Percentiles rank a stretch among this genome's conserved stretches.
Evolutionary conservation across 129 eudicot genomes (phyloP).

Genomic region (Smallanthus sonchifolius): DNA sequence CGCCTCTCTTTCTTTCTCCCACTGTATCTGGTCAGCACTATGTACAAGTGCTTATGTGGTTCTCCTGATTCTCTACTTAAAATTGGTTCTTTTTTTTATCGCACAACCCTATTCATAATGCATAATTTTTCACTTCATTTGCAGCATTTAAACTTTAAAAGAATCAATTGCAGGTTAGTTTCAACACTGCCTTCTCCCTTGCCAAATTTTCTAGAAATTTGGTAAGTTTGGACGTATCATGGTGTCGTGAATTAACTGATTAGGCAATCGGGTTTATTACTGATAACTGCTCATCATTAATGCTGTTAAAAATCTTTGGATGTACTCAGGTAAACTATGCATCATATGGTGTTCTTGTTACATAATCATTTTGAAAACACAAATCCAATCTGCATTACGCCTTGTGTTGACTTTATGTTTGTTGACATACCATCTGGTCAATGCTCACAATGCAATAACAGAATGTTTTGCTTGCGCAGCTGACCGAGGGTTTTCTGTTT

Average conservation of each 20-base stretch:
- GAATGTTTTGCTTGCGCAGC: slow-evolving; percentile 6
- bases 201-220: slow-evolving; percentile 47
- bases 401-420: slow-evolving; percentile 3
- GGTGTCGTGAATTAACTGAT: slow-evolving; percentile 50
- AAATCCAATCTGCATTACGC: neutral
- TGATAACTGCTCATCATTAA: slow-evolving; percentile 49
- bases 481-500: neutral
- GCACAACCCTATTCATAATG: no score
- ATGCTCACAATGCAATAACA: neutral
- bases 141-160: neutral
- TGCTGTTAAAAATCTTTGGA: slow-evolving; percentile 56
- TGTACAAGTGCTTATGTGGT: no score
- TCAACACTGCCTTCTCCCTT: slow-evolving; percentile 48
- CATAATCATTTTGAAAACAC: neutral
- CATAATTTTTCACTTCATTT: no score
- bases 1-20: neutral
- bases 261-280: slow-evolving; percentile 52
- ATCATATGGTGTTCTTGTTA: neutral
- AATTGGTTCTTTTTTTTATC: no score
- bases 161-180: slow-evolving; percentile 43
- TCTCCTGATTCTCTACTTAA: no score
- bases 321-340: slow-evolving; percentile 52
- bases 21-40: no score
- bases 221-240: slow-evolving; percentile 55
- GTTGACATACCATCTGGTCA: slow-evolving; percentile 10